phyloP scores from a whole-genome alignment of 345 rosid genomes.

The Sonneratia caseolaris region DNA sequence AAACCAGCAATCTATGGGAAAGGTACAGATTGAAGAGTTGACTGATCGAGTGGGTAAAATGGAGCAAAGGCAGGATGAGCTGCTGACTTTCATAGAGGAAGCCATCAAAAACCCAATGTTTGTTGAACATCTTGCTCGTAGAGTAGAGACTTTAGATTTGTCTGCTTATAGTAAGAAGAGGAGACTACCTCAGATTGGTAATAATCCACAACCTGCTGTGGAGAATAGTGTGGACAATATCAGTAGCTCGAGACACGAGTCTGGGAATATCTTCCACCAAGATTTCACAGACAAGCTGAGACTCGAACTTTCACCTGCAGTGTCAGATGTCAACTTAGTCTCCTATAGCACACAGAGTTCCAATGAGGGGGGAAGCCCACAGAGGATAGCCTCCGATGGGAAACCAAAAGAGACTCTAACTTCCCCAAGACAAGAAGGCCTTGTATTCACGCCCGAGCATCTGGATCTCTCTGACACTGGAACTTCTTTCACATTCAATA shows the following conservation, averaged over 20 bases:
- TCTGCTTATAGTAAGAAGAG: slow-evolving; percentile 71
- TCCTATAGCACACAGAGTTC: slow-evolving; percentile 80
- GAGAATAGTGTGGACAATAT: slow-evolving; percentile 54
- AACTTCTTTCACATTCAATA: slow-evolving; percentile 39
- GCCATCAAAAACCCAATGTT: slow-evolving; percentile 48
- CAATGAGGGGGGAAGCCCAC: slow-evolving; percentile 55
- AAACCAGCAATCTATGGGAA: slow-evolving; percentile 48
- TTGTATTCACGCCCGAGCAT: slow-evolving; percentile 42
- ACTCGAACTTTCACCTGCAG: slow-evolving; percentile 69
- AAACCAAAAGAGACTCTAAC: slow-evolving; percentile 35
- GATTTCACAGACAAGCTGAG: slow-evolving; percentile 70
- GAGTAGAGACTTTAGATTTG: slow-evolving; percentile 59
- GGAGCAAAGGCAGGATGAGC: slow-evolving; percentile 60
- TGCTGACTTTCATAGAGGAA: slow-evolving; percentile 46
- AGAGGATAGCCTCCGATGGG: slow-evolving; percentile 33
- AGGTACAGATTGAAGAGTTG: slow-evolving; percentile 54
- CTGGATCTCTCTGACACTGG: slow-evolving; percentile 81
- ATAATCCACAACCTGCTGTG: slow-evolving; percentile 30
- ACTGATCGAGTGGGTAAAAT: slow-evolving; percentile 36
- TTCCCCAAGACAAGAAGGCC: slow-evolving; percentile 30
- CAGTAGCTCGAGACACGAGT: slow-evolving; percentile 49
- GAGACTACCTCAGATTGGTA: slow-evolving; percentile 59
- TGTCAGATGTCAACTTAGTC: slow-evolving; percentile 75
- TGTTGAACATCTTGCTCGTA: slow-evolving; percentile 45
- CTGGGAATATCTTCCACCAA: slow-evolving; percentile 54